phyloP scores from a whole-genome alignment of 306 rosid species.

The Notholithocarpus densiflorus region DNA sequence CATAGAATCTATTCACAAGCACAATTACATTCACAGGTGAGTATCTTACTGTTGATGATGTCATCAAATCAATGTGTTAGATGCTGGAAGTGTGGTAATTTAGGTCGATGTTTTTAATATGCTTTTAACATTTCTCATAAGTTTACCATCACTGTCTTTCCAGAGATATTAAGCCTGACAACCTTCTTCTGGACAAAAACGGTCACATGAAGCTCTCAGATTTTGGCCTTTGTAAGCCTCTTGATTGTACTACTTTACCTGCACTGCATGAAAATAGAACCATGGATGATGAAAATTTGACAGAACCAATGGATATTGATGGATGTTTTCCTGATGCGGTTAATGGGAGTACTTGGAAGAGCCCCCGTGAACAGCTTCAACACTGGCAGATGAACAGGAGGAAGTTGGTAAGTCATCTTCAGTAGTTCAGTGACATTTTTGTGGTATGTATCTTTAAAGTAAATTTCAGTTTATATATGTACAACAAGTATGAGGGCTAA shows the following conservation, averaged over 20 bases:
- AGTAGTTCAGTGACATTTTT: conserved; percentile 7
- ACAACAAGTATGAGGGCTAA: not conserved
- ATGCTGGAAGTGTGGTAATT: conserved; percentile 8
- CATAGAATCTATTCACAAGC: conserved; percentile 94
- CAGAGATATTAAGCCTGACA: conserved; percentile 99
- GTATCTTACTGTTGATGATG: conserved; percentile 4
- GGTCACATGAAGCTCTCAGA: conserved; percentile 99
- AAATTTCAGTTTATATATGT: conserved; percentile 7
- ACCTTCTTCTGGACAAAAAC: conserved; percentile 83
- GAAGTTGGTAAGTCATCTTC: conserved; percentile 73
- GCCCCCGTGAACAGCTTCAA: conserved; percentile 90
- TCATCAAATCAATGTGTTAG: conserved; percentile 21
- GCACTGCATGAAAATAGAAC: conserved; percentile 87
- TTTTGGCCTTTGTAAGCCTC: conserved; percentile 98
- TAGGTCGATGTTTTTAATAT: conserved; percentile 2
- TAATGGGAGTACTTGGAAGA: conserved; percentile 81
- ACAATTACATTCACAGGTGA: conserved; percentile 96
- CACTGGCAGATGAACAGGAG: conserved; percentile 99
- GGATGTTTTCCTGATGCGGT: conserved; percentile 57
- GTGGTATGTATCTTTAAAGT: conserved; percentile 10
- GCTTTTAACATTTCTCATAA: conserved; percentile 15
- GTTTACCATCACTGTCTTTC: conserved; percentile 25
- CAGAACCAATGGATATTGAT: conserved; percentile 90
- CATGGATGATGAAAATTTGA: conserved; percentile 68
- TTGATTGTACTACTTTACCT: conserved; percentile 81